phyloP scores from a whole-genome alignment of 2,329 filamentous ascomycete genomes.

The Verticillium nubilum region DNA sequence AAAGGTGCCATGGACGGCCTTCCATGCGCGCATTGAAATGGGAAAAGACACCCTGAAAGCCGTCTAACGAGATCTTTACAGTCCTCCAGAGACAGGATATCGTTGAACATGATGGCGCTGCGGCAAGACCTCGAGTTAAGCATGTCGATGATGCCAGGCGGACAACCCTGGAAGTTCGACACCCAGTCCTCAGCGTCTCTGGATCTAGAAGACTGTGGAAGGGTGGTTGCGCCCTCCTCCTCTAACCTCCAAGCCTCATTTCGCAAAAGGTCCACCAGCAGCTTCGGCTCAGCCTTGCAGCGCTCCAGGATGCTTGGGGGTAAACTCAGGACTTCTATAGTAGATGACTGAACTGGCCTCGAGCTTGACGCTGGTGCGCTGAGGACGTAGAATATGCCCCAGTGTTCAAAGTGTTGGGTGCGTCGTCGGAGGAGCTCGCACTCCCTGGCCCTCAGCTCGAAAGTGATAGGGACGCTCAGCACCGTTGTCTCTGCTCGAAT shows the following conservation, averaged over 20 bases:
- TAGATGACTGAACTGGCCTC: neutral
- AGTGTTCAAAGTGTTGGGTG: slow-evolving; percentile 55
- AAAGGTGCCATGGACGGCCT: slow-evolving; percentile 60
- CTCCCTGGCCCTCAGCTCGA: slow-evolving; percentile 62
- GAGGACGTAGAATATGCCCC: slow-evolving; percentile 68
- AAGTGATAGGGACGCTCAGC: slow-evolving; percentile 51
- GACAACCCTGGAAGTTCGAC: slow-evolving; percentile 61
- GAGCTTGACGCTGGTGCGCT: neutral
- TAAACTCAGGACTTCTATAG: slow-evolving; percentile 50
- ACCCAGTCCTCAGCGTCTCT: slow-evolving; percentile 46
- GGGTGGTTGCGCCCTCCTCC: slow-evolving; percentile 29
- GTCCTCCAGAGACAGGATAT: slow-evolving; percentile 51
- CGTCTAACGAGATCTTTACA: slow-evolving; percentile 52
- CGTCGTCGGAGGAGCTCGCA: slow-evolving; percentile 48
- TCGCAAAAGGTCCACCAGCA: slow-evolving; percentile 70
- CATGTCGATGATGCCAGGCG: slow-evolving; percentile 68
- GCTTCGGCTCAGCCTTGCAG: slow-evolving; percentile 64
- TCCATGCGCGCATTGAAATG: slow-evolving; percentile 82
- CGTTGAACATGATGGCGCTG: slow-evolving; percentile 85
- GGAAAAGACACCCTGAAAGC: slow-evolving; percentile 61
- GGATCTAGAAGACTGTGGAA: neutral
- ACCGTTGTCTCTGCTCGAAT: slow-evolving; percentile 23
- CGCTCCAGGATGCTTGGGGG: slow-evolving; percentile 71
- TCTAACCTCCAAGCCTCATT: slow-evolving; percentile 65
- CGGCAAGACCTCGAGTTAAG: slow-evolving; percentile 72